A percentile compares a stretch with the other conserved stretches of the same genome.
Conservation (phyloP, 2,329 filamentous ascomycete genomes). For the Colletotrichum sp. region DNA sequence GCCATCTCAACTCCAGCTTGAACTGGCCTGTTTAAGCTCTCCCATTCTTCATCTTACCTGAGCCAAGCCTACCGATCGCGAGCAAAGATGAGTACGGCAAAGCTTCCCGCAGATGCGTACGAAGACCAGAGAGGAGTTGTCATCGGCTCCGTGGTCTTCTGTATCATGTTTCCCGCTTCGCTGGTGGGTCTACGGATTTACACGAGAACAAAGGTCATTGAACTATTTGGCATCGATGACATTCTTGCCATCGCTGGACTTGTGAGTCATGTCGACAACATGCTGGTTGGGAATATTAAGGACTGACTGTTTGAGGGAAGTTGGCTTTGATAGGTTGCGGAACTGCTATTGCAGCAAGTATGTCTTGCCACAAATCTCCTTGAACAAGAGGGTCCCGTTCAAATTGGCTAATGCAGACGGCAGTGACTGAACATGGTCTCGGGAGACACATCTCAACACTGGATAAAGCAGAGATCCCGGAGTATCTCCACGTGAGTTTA, state of each 20-base stretch:
- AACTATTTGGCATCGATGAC: conserved; percentile 29
- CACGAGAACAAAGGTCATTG: conserved; percentile 26
- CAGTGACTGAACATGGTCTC: conserved; percentile 19
- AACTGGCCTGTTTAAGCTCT: background rate
- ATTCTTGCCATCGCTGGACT: conserved; percentile 25
- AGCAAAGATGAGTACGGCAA: background rate
- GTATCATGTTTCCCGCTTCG: conserved; percentile 18
- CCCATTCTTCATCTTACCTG: background rate
- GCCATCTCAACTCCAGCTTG: background rate
- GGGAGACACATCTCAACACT: conserved; percentile 18
- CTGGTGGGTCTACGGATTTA: conserved; percentile 26
- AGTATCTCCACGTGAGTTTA: conserved; percentile 19
- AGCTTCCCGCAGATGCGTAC: background rate
- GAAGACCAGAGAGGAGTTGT: conserved; percentile 18
- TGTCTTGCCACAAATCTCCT: background rate
- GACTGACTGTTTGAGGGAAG: background rate
- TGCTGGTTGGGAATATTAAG: no score
- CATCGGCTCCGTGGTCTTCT: conserved; percentile 22
- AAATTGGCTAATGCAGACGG: background rate
- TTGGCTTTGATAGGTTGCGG: conserved; percentile 3
- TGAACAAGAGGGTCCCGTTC: background rate
- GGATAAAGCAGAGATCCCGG: background rate
- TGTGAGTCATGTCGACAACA: conserved; percentile 13
- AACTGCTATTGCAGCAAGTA: conserved; percentile 2
- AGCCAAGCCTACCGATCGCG: background rate